A percentile compares a stretch with the other conserved stretches of the same genome.
Evolutionary conservation across 257 asterid species (phyloP).

Genomic region (Capsicum baccatum): DNA sequence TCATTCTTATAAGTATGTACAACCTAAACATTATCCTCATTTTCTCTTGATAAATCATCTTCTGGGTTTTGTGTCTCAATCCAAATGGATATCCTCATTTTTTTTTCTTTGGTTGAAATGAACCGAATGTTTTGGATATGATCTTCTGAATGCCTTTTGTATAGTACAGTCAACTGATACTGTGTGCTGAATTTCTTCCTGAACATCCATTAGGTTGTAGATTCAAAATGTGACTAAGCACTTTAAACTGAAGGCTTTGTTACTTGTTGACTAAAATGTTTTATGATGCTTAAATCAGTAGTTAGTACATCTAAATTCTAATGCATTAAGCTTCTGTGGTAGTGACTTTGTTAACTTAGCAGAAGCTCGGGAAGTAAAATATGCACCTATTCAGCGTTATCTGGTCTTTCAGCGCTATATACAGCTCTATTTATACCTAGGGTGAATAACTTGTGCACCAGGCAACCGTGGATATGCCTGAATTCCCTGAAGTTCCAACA

Average conservation of each 20-base stretch:
- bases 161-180: background rate
- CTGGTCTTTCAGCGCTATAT: background rate
- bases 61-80: background rate
- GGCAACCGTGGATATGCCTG: background rate
- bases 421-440: background rate
- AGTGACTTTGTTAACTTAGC: background rate
- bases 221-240: background rate
- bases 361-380: background rate
- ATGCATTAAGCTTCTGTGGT: background rate
- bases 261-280: background rate
- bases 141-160: background rate
- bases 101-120: background rate
- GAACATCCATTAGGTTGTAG: background rate
- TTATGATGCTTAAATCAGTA: background rate
- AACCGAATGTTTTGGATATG: background rate
- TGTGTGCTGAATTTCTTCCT: background rate
- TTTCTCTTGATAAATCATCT: conserved; percentile 1
- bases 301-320: background rate
- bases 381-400: background rate
- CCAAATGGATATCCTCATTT: background rate
- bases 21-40: background rate
- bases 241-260: background rate
- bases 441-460: background rate
- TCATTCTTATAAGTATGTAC: background rate
- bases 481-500: too few species aligned